Evolutionary conservation across 2,329 filamentous ascomycete genomes (phyloP).

Genomic region (Fusarium scirpi): DNA sequence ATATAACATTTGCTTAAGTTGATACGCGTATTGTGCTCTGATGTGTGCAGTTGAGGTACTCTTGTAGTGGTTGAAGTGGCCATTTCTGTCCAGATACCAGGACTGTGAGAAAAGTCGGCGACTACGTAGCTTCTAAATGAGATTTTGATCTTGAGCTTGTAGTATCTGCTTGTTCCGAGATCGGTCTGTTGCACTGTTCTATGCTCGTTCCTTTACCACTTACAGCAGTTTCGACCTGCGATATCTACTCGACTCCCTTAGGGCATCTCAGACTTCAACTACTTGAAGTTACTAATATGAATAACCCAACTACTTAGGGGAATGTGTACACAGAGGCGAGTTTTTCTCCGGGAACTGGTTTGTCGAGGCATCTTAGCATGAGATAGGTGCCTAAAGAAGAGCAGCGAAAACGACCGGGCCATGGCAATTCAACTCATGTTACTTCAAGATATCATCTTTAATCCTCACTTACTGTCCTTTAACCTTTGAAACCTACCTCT

Average conservation of each 20-base stretch:
- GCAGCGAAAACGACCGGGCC: neutral
- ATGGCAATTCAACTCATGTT: neutral
- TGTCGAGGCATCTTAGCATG: neutral
- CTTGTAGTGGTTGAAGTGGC: neutral
- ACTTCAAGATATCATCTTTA: neutral
- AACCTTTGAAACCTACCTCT: neutral
- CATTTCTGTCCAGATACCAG: neutral
- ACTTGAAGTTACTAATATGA: too few relatives aligned
- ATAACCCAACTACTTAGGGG: too few relatives aligned
- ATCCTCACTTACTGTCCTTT: neutral
- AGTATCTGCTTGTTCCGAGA: too few relatives aligned
- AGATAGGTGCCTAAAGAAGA: neutral
- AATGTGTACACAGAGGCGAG: too few relatives aligned
- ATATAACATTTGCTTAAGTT: neutral
- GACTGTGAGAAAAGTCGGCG: neutral
- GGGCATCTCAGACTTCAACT: too few relatives aligned
- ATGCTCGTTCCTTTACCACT: too few relatives aligned
- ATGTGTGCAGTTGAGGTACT: neutral
- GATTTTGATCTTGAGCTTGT: too few relatives aligned
- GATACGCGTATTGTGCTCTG: neutral
- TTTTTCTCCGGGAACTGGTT: neutral
- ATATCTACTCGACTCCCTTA: too few relatives aligned
- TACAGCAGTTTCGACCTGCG: too few relatives aligned
- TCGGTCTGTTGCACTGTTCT: too few relatives aligned
- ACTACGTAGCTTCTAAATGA: neutral